A percentile compares a stretch with the other conserved stretches of the same genome.
These are phyloP conservation scores for Diaporthe vaccinii DNA, from an alignment of 2,329 filamentous ascomycete genomes.

Conservation along the genomic window DNA sequence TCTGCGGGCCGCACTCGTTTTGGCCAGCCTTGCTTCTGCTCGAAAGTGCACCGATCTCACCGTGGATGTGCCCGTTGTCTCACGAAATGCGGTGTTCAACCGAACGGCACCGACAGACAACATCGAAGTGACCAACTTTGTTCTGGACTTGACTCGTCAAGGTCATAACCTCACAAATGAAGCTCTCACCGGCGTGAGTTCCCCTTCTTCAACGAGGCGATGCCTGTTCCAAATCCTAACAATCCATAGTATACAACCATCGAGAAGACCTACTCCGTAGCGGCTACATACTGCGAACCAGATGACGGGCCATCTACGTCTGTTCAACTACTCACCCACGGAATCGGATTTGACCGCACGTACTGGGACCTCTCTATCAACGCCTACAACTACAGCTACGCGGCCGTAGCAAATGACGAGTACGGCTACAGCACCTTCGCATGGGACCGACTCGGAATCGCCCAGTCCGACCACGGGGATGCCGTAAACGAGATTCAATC, in stretches of 20 bases:
- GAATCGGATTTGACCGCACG: constrained; percentile 67
- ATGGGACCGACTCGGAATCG: constrained; percentile 38
- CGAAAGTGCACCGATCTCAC: constrained; percentile 63
- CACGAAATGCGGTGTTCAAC: constrained; percentile 67
- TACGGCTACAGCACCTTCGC: constrained; percentile 40
- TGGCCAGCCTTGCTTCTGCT: constrained; percentile 50
- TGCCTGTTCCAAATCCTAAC: background rate
- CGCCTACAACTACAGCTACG: constrained; percentile 38
- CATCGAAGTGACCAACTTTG: constrained; percentile 70
- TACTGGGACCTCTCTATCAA: constrained; percentile 45
- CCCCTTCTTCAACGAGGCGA: too few relatives aligned
- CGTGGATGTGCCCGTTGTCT: constrained; percentile 67
- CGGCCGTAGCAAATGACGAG: constrained; percentile 13
- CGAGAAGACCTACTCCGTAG: constrained; percentile 68
- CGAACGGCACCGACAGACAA: constrained; percentile 62
- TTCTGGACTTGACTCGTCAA: constrained; percentile 62
- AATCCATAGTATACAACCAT: constrained; percentile 60
- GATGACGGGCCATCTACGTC: constrained; percentile 55
- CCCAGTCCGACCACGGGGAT: constrained; percentile 31
- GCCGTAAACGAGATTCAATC: constrained; percentile 39
- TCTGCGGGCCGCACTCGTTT: constrained; percentile 36
- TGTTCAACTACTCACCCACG: constrained; percentile 66
- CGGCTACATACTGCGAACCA: constrained; percentile 73
- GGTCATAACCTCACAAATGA: constrained; percentile 63
- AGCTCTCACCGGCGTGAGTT: constrained; percentile 59